phyloP scores from a whole-genome alignment of 495 filamentous ascomycete genomes.

The Hamigera avellanea region DNA sequence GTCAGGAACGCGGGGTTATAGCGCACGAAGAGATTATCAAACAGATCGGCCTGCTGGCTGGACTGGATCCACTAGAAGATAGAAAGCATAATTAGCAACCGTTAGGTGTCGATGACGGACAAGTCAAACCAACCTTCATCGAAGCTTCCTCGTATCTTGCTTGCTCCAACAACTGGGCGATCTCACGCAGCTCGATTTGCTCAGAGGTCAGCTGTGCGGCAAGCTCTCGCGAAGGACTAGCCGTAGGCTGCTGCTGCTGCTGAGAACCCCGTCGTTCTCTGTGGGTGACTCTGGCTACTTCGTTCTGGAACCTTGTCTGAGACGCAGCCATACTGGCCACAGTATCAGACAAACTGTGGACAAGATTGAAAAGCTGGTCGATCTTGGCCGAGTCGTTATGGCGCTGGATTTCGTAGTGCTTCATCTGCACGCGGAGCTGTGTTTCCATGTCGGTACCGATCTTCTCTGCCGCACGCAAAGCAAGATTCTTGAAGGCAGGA shows the following conservation, averaged over 20 bases:
- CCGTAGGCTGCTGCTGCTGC: conserved; percentile 9
- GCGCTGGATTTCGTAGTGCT: conserved; percentile 56
- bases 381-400: conserved; percentile 65
- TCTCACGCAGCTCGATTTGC: conserved; percentile 51
- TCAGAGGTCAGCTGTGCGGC: conserved; percentile 42
- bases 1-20: conserved; percentile 60
- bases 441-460: conserved; percentile 54
- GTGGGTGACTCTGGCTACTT: conserved; percentile 44
- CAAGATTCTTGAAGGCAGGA: conserved; percentile 53
- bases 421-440: conserved; percentile 48
- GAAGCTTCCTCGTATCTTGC: conserved; percentile 62
- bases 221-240: conserved; percentile 21
- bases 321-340: conserved; percentile 57
- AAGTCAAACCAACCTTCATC: conserved; percentile 38
- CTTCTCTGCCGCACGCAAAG: conserved; percentile 45
- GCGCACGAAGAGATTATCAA: conserved; percentile 67
- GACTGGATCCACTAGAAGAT: conserved; percentile 79
- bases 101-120: neutral
- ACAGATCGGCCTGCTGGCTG: conserved; percentile 58
- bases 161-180: conserved; percentile 51
- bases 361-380: conserved; percentile 64
- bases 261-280: conserved; percentile 10
- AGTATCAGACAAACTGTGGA: conserved; percentile 59
- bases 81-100: conserved; percentile 11
- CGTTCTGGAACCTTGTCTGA: conserved; percentile 50